These are phyloP conservation scores for Cladobotryum protrusum DNA, from an alignment of 2,329 filamentous ascomycete species.

Conservation along the genomic window DNA sequence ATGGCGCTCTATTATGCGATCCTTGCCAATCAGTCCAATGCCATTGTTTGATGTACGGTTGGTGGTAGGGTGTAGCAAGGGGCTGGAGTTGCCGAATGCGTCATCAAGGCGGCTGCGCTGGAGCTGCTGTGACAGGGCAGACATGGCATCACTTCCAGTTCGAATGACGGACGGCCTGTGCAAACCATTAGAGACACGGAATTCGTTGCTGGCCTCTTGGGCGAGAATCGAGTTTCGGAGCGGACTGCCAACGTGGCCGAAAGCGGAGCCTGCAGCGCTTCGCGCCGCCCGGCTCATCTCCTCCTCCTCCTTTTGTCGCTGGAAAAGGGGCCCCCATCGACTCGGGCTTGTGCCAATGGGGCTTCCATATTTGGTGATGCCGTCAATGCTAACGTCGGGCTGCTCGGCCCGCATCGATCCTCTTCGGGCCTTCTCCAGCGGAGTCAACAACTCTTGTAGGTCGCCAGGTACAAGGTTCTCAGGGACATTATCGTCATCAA, in stretches of 20 bases:
- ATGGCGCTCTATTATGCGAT: constrained; percentile 48
- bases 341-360: constrained; percentile 54
- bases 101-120: constrained; percentile 52
- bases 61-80: constrained; percentile 45
- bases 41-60: constrained; percentile 35
- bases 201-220: constrained; percentile 38
- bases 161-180: constrained; percentile 34
- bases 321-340: constrained; percentile 55
- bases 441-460: constrained; percentile 59
- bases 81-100: constrained; percentile 36
- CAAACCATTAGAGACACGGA: constrained; percentile 30
- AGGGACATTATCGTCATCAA: constrained; percentile 51
- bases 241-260: constrained; percentile 61
- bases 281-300: constrained; percentile 34
- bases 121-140: constrained; percentile 56
- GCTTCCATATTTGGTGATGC: constrained; percentile 54
- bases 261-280: constrained; percentile 42
- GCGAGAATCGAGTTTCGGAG: constrained; percentile 58
- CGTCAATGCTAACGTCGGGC: constrained; percentile 27
- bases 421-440: constrained; percentile 59
- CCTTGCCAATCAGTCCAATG: constrained; percentile 34
- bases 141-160: constrained; percentile 46
- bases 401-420: constrained; percentile 51
- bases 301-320: constrained; percentile 55
- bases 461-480: constrained; percentile 65